These are phyloP conservation scores for Penicillium glabrum DNA, from an alignment of 2,329 filamentous ascomycete species.

Conservation along the genomic window DNA sequence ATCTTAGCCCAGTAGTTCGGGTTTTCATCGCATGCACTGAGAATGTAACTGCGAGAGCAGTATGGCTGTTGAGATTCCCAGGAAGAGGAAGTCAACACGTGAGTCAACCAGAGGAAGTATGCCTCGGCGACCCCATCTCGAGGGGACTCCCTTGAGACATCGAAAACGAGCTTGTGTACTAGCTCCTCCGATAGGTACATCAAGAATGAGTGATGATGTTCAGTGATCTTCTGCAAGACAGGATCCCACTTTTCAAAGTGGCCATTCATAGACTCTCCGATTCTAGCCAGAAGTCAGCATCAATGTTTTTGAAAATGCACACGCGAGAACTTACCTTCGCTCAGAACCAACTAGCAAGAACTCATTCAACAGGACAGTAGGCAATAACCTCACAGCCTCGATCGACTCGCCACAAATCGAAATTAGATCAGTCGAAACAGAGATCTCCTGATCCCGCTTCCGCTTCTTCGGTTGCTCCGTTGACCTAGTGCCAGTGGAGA, in stretches of 20 bases:
- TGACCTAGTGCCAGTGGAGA: constrained; percentile 4
- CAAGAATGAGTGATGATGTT: constrained; percentile 36
- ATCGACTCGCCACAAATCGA: constrained; percentile 27
- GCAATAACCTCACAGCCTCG: constrained; percentile 20
- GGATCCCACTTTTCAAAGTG: constrained; percentile 37
- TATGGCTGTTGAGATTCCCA: constrained; percentile 35
- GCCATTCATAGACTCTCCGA: constrained; percentile 29
- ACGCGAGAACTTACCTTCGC: constrained; percentile 26
- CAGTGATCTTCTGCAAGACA: constrained; percentile 37
- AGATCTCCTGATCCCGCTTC: constrained; percentile 24
- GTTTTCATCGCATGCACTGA: constrained; percentile 32
- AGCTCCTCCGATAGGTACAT: constrained; percentile 41
- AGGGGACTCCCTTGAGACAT: constrained; percentile 16
- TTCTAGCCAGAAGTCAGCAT: constrained; percentile 13
- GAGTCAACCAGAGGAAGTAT: constrained; percentile 50
- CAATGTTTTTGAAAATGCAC: neutral
- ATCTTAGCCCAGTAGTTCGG: constrained; percentile 34
- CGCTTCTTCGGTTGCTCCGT: constrained; percentile 29
- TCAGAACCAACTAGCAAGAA: constrained; percentile 25
- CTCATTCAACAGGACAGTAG: constrained; percentile 28
- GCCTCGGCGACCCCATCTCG: constrained; percentile 42
- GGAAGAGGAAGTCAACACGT: constrained; percentile 43
- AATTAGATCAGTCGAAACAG: constrained; percentile 25
- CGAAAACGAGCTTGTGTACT: constrained; percentile 34
- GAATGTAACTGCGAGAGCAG: constrained; percentile 34